Base-by-base conservation (phyloP, 805 yeast species). In the Kluyveromyces siamensis region DNA sequence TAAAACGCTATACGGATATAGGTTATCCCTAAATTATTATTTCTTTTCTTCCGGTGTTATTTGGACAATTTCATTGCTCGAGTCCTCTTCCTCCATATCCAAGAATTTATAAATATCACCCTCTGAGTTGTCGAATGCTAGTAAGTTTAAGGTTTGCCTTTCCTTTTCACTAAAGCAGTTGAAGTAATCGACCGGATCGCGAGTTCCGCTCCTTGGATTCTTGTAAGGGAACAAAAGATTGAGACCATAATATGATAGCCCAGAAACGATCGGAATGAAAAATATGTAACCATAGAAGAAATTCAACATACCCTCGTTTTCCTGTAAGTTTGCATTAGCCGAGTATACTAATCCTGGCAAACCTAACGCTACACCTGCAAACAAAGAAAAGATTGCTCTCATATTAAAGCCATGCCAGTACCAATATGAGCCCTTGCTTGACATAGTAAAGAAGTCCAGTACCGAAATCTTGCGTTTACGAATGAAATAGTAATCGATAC, bases 401-500 rank as follows among this genome's bases (percentile, higher is more conserved):
- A 48, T 47, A 43, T 57, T 55, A 21, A 52, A 27, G n/a, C 61
- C 61, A 13, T 48, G 41, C 46, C 42, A 27, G 43, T 52, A 57
- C 59, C 59, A 57, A 40, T 54, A 57, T 7, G 56, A 49, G 35
- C 58, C 61, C 33, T 42, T 48, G 25, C 49, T 44, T 7, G 59
- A 55, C 27, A 58, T 50, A 1, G 69, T 55, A 54, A 63, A 72
- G 30, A 71, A 57, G 41, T 70, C 68, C 14, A 68, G 60, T 39
- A 72, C 51, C 7, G 65, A 59, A 11, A 71, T 25, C 36, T 59
- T 60, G 14, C 57, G 49, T 30, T 58, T 60, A 52, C 74, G 57
- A 27, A 69, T 54, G 16, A 69, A 48, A 46, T 61, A 61, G 50
- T 63, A 72, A 47, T 72, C 74, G 35, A 71, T 54, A 19, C 67